Conservation (phyloP, 192 early-diverging fungal species). For the Linnemannia zychae region DNA sequence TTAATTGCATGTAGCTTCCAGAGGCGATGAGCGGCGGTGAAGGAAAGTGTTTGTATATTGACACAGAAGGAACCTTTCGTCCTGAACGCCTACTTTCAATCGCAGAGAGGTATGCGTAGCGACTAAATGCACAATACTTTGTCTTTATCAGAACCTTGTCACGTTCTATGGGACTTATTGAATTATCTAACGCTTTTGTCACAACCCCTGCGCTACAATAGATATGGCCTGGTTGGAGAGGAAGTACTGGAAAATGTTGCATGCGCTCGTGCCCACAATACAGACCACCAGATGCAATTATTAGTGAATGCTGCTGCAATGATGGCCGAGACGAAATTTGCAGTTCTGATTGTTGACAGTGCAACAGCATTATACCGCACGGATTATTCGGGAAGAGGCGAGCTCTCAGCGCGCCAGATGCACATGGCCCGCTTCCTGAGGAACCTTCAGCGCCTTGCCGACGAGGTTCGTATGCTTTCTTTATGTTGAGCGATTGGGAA, state of each 20-base stretch:
- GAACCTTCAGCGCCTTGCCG: slow-evolving; percentile 86
- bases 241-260: slow-evolving; percentile 96
- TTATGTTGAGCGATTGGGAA: not conserved
- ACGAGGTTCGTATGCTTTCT: slow-evolving; percentile 73
- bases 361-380: slow-evolving; percentile 95
- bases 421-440: slow-evolving; percentile 94
- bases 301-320: slow-evolving; percentile 89
- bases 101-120: slow-evolving; percentile 76
- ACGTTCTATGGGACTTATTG: not conserved
- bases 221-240: slow-evolving; percentile 76
- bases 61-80: slow-evolving; percentile 97
- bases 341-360: slow-evolving; percentile 92
- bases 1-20: slow-evolving; percentile 69
- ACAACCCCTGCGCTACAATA: not conserved
- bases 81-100: slow-evolving; percentile 89
- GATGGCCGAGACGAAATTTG: slow-evolving; percentile 89
- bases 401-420: slow-evolving; percentile 94
- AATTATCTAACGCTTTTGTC: not conserved
- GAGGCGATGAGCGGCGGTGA: slow-evolving; percentile 90
- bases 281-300: slow-evolving; percentile 93
- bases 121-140: not conserved
- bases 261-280: slow-evolving; percentile 94
- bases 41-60: slow-evolving; percentile 96
- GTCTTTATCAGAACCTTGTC: not conserved
- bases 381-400: slow-evolving; percentile 96